phyloP scores from a whole-genome alignment of 2,329 filamentous ascomycete species.

The Aspergillus floridensis region DNA sequence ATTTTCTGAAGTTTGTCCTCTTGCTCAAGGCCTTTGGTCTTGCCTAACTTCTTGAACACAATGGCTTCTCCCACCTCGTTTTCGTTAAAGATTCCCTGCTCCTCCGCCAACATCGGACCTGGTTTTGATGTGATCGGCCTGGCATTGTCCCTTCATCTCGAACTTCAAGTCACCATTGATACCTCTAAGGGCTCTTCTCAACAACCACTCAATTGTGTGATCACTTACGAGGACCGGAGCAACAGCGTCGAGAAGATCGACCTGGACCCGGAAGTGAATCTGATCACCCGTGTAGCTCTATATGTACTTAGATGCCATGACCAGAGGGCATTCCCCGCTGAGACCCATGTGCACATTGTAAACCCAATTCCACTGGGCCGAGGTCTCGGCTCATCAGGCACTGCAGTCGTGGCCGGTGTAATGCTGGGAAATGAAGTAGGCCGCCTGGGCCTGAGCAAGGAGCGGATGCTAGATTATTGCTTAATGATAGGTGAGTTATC shows the following conservation, averaged over 20 bases:
- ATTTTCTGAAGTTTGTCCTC: not conserved
- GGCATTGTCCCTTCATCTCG: constrained; percentile 88
- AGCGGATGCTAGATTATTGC: constrained; percentile 89
- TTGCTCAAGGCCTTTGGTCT: not conserved
- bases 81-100: constrained; percentile 80
- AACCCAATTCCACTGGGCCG: constrained; percentile 93
- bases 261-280: constrained; percentile 79
- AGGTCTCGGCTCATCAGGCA: constrained; percentile 90
- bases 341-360: constrained; percentile 90
- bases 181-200: constrained; percentile 44
- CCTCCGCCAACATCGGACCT: constrained; percentile 94
- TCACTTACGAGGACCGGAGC: constrained; percentile 86
- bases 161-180: constrained; percentile 77
- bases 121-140: constrained; percentile 97
- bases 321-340: constrained; percentile 75
- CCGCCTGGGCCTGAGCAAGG: constrained; percentile 70
- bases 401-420: constrained; percentile 94
- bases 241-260: constrained; percentile 70
- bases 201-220: constrained; percentile 63
- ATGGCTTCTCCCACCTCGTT: constrained; percentile 49
- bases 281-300: constrained; percentile 89
- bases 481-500: constrained; percentile 77
- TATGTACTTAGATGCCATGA: constrained; percentile 93
- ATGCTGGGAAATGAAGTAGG: constrained; percentile 87
- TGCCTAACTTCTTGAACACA: constrained; percentile 1